Conservation (phyloP, 257 asterid genomes). For the Lantana camara region DNA sequence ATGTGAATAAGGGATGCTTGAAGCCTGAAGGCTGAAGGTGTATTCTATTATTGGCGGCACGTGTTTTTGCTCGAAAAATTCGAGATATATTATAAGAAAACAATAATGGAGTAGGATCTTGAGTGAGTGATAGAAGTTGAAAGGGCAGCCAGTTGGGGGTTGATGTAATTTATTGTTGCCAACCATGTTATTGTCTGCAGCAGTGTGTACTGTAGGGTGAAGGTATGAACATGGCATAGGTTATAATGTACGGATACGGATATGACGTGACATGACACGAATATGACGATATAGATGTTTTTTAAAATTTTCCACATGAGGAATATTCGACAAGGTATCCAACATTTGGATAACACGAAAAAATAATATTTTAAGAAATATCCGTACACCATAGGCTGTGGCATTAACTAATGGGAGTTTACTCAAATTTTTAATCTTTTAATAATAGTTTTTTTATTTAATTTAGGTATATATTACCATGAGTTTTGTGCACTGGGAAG, state of each 20-base stretch:
- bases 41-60: slow-evolving; percentile 21
- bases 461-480: no score
- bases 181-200: slow-evolving; percentile 26
- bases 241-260: no score
- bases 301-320: no score
- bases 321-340: no score
- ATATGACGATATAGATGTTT: no score
- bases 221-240: background rate
- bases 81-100: slow-evolving; percentile 5
- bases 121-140: background rate
- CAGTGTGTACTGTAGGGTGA: slow-evolving; percentile 11
- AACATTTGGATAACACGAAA: no score
- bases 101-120: slow-evolving; percentile 34
- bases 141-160: slow-evolving; percentile 24
- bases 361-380: no score
- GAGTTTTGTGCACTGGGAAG: no score
- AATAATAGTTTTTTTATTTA: no score
- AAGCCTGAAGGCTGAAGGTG: no score
- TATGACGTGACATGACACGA: no score
- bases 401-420: slow-evolving; percentile 1
- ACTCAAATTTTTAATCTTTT: background rate
- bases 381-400: no score
- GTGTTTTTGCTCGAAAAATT: slow-evolving; percentile 36
- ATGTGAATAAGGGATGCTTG: slow-evolving; percentile 23
- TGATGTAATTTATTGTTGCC: slow-evolving; percentile 28